Base-by-base conservation (phyloP, 129 eudicot genomes). In the Ambrosia trifida region DNA sequence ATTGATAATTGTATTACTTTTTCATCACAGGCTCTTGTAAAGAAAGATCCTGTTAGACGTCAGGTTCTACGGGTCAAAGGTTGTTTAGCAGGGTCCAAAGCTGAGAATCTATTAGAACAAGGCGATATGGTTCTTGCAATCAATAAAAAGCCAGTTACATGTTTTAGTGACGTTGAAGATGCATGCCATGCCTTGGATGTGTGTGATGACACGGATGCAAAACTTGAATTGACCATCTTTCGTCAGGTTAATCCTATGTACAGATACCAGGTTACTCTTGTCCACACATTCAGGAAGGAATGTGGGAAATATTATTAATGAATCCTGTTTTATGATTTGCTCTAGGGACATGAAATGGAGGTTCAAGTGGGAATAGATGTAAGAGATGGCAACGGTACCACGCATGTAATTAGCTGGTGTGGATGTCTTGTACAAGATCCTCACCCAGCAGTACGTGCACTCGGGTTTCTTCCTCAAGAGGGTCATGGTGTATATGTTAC, bases 401-500 rank as follows among this genome's bases (percentile, higher is more conserved):
- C 87, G 7, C 89, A 91, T 16, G 85, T 83, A 19, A 80, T 92
- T 63, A 92, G 87, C 64, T 92, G 98, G 98, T 89, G 96, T 82
- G 98, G 98, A 40, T 87, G 88, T 68, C 81, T 85, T 70, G 90
- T 92, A 53, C 98, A 92, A 53, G 91, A 89, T 47, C 91, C 98
- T 59, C 91, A 89, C 76, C 79, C 91, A 7, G 96, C 91, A 8
- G 98, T 92, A 3, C 91, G 98, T 47, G 95, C 98, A 72, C 98
- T 89, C 58, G 98, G 96, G 59, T 92, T 86, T 71, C 83, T 92
- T 44, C 98, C 96, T 24, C 79, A 85, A 74, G 91, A 92, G 79
- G 98, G 98, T 50, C 96, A 92, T 50, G 98, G 98, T 47, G 96
- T 92, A 58, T 92, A 86, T 74, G 95, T 89, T 64, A 82, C 96